Evolutionary conservation across 2,329 filamentous ascomycete species (phyloP), one percentile per base, ranked within the genome.

Genomic region (Cladophialophora exuberans): DNA sequence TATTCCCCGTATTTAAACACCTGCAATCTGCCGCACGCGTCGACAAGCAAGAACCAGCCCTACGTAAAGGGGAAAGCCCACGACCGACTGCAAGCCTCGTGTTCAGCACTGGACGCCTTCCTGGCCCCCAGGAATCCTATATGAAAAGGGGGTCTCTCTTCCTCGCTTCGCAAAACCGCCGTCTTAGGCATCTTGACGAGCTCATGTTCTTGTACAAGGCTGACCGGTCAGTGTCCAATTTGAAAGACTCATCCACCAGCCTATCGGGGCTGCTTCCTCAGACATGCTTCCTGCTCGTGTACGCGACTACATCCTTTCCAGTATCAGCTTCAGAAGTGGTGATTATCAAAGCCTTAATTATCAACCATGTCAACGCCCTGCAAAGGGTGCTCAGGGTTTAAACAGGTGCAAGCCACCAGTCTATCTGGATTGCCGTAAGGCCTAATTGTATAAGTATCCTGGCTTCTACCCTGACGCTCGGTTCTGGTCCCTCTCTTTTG

Each of bases 1-100:
- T 49, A 22, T 49, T 49, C 39, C 46, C 39, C 46, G 46, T 49
- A 30, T 49, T 22, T 25, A 17, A 20, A n/a, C 11, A 18, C 31
- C 33, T 30, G 15, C 46, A 49, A 49, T 49, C 39, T 49, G 33
- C 33, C 17, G 23, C 17, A 11, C 15, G 33, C 23, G 33, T 39
- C 28, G 44, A 36, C 11, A 18, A 38, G 17, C 18, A 10, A 23
- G 20, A 38, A 33, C 39, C 33, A 28, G 39, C 3, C 30, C n/a
- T 18, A 35, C 22, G 11, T 7, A 42, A 13, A 3, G 11, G 17
- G 46, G 30, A 39, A 28, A 49, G 46, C 15, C 35, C 23, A n/a
- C 13, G 33, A 18, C 17, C 15, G 18, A 33, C 6, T n/a, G 20
- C 13, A 42, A 26, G 35, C 22, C 35, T 26, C 11, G 25, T 15